phyloP scores from a whole-genome alignment of 2,329 filamentous ascomycete genomes.

The Sphaerulina musiva region DNA sequence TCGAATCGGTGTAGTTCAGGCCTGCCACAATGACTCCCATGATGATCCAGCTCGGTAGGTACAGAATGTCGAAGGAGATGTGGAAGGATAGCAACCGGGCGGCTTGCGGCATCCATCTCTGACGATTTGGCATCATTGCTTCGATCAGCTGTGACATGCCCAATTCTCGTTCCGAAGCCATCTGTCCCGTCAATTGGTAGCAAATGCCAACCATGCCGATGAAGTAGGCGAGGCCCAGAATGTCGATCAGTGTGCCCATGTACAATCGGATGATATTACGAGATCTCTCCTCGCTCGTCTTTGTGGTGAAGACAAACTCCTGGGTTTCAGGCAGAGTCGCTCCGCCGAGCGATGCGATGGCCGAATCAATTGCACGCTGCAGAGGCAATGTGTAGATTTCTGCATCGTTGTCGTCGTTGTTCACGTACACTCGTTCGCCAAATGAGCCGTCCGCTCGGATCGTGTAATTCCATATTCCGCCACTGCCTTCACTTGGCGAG shows the following conservation, averaged over 20 bases:
- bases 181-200: slow-evolving; percentile 80
- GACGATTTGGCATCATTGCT: slow-evolving; percentile 77
- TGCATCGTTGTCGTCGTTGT: slow-evolving; percentile 62
- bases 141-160: slow-evolving; percentile 86
- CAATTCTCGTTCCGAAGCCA: slow-evolving; percentile 76
- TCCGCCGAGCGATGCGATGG: slow-evolving; percentile 56
- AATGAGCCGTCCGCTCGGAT: slow-evolving; percentile 69
- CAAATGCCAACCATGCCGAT: slow-evolving; percentile 72
- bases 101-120: slow-evolving; percentile 68
- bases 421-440: slow-evolving; percentile 57
- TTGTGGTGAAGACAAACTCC: slow-evolving; percentile 70
- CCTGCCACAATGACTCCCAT: slow-evolving; percentile 63
- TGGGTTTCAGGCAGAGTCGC: slow-evolving; percentile 39
- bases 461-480: slow-evolving; percentile 77
- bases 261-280: slow-evolving; percentile 62
- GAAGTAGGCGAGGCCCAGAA: slow-evolving; percentile 72
- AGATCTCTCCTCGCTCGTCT: slow-evolving; percentile 61
- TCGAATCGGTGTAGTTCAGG: slow-evolving; percentile 47
- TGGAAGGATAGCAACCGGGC: slow-evolving; percentile 74
- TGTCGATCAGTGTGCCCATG: slow-evolving; percentile 66
- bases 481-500: slow-evolving; percentile 63
- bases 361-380: slow-evolving; percentile 68
- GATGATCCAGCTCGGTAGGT: slow-evolving; percentile 75
- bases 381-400: slow-evolving; percentile 73
- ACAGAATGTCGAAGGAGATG: slow-evolving; percentile 71